Conservation (phyloP, 1,139 yeast genomes). For the Candida glucosophila region DNA sequence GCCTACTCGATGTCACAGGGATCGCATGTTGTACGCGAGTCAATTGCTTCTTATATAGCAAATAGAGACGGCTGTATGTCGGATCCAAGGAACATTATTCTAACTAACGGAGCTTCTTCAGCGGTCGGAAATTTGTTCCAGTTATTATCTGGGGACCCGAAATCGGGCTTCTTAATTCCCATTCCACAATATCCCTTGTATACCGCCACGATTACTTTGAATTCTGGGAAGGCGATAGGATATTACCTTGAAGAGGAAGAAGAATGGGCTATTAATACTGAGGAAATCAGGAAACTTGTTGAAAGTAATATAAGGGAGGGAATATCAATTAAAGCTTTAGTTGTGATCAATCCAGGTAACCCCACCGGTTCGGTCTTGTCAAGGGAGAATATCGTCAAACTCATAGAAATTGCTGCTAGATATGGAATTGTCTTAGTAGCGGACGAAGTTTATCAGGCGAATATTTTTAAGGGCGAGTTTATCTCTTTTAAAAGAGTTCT, state of each 20-base stretch:
- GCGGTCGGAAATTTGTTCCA: conserved; percentile 76
- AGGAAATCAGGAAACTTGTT: conserved; percentile 52
- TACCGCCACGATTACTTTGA: conserved; percentile 83
- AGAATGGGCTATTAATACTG: conserved; percentile 77
- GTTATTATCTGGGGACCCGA: conserved; percentile 54
- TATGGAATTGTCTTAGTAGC: conserved; percentile 83
- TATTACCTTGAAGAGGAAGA: conserved; percentile 74
- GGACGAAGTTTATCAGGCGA: conserved; percentile 97
- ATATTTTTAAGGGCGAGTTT: conserved; percentile 63
- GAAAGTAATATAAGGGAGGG: conserved; percentile 44
- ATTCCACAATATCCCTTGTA: conserved; percentile 96
- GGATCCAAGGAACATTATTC: conserved; percentile 61
- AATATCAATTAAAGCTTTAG: conserved; percentile 67
- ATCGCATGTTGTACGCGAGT: conserved; percentile 55
- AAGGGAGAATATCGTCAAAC: conserved; percentile 55
- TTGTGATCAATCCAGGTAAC: conserved; percentile 94
- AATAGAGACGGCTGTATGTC: conserved; percentile 49
- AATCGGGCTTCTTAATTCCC: conserved; percentile 85
- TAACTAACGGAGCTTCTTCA: conserved; percentile 90
- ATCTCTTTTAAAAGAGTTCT: conserved; percentile 64
- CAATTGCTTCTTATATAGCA: conserved; percentile 73
- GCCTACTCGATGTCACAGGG: conserved; percentile 96
- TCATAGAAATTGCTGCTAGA: conserved; percentile 74
- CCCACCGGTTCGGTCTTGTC: conserved; percentile 87
- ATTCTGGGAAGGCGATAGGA: conserved; percentile 77